Base-by-base conservation (phyloP, 2,329 filamentous ascomycete species). In the Neopestalotiopsis sp. region DNA sequence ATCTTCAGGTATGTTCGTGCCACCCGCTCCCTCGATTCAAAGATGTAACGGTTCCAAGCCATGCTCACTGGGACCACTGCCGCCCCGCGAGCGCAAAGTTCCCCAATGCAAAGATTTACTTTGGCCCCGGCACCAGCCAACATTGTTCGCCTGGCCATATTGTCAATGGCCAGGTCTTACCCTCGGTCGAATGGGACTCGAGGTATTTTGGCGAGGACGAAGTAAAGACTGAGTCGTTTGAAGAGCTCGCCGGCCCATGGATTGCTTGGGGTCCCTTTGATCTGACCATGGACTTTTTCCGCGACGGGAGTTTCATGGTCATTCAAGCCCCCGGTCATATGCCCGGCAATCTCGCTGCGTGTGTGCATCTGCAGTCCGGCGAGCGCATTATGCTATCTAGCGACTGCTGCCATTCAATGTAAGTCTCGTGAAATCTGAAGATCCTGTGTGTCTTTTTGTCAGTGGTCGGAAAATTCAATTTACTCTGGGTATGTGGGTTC, bases 321-420 rank as follows among this genome's bases (percentile, higher is more conserved):
- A 4, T 64, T 10, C 24, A 64, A 12, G 61, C 61, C 9, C 61
- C 61, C 12, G 61, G 61, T 42, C 61, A 64, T 20, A 64, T 64
- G 61, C 34, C 40, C 2, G 61, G 61, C 6, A 64, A 64, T 20
- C 61, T 64, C 20, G 34, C 61, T 4, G 61, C 61, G 3, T 42
- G 34, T 20, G 61, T 38, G 4, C 34, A 40, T 20, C 20, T 64
- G n/a, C 6, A 30, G n/a, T 24, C 32, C 13, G 61, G 61, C 13
- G 34, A 64, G n/a, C 40, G 34, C 34, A 38, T 64, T 14, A 7
- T 64, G 40, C 61, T 64, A 17, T 42, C 34, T 28, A 49, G 61
- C 24, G 61, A 64, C 28, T 64, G 61, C 24, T 64, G 61, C 28
- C 61, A 64, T 64, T 64, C 61, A 14, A 64, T 24, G 61, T 64